These are phyloP conservation scores for Cercospora sesami DNA, from an alignment of 2,329 filamentous ascomycete species.

Conservation along the genomic window DNA sequence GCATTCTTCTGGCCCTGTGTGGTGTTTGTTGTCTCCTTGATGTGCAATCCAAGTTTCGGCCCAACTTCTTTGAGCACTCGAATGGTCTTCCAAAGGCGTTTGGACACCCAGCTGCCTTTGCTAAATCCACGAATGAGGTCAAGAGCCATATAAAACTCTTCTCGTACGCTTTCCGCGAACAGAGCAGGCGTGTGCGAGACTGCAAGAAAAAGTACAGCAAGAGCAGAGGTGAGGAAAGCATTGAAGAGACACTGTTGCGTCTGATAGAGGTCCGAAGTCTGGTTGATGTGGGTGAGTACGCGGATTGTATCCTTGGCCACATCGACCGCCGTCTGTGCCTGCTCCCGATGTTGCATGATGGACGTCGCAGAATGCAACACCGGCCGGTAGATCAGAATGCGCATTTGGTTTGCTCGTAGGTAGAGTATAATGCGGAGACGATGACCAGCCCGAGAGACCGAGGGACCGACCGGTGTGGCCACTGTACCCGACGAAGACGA, in stretches of 20 bases:
- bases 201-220: conserved; percentile 74
- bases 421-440: conserved; percentile 82
- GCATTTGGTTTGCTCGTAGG: conserved; percentile 83
- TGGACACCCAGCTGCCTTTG: conserved; percentile 68
- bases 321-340: conserved; percentile 73
- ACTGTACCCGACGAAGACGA: conserved; percentile 42
- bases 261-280: conserved; percentile 69
- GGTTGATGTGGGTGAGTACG: conserved; percentile 69
- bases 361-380: conserved; percentile 80
- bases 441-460: conserved; percentile 64
- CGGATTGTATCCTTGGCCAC: conserved; percentile 75
- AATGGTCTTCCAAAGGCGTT: conserved; percentile 72
- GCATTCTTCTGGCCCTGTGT: conserved; percentile 32
- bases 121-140: conserved; percentile 73
- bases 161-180: conserved; percentile 67
- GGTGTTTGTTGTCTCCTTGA: conserved; percentile 26
- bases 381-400: conserved; percentile 84
- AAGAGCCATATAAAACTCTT: conserved; percentile 77
- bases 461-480: conserved; percentile 35
- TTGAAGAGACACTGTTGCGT: conserved; percentile 75
- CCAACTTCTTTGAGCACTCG: conserved; percentile 70
- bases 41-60: conserved; percentile 63
- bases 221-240: conserved; percentile 73
- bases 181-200: conserved; percentile 72
- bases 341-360: conserved; percentile 72